A percentile compares a stretch with the other conserved stretches of the same genome.
Evolutionary conservation across 768 basidiomycete species (phyloP).

Genomic region (Russula ochroleuca): DNA sequence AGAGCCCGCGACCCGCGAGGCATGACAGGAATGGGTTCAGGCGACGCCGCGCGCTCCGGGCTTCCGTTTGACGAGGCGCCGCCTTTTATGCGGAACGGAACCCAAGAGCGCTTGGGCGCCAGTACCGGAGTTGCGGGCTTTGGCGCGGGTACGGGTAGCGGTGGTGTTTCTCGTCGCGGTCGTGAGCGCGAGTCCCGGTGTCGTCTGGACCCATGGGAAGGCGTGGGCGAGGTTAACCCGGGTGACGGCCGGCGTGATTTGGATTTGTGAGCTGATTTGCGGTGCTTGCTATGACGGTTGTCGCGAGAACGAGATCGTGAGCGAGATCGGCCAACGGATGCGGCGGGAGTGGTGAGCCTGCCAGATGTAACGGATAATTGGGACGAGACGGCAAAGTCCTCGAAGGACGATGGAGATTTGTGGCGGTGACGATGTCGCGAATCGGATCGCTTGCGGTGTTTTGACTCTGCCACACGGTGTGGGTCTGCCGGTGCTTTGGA

Average conservation of each 20-base stretch:
- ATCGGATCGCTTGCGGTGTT: conserved; percentile 3
- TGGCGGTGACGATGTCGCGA: conserved; percentile 12
- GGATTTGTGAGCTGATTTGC: conserved; percentile 15
- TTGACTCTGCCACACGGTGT: conserved; percentile 2
- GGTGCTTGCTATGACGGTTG: conserved; percentile 6
- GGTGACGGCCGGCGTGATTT: conserved; percentile 18
- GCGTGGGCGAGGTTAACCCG: conserved; percentile 24
- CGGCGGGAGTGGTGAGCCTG: conserved; percentile 24
- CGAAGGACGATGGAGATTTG: conserved; percentile 5
- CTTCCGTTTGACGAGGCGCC: conserved; percentile 12
- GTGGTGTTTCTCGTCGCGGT: conserved; percentile 4
- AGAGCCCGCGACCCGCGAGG: conserved; percentile 10
- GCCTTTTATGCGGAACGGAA: conserved; percentile 19
- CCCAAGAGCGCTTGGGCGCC: conserved; percentile 12
- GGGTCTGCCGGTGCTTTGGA: conserved; percentile 17
- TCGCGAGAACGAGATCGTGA: conserved; percentile 16
- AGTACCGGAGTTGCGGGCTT: background rate
- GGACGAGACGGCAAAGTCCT: conserved; percentile 25
- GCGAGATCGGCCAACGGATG: conserved; percentile 17
- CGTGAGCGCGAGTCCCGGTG: conserved; percentile 9
- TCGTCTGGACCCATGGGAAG: conserved; percentile 11
- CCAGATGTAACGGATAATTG: conserved; percentile 22
- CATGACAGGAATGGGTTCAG: conserved; percentile 9
- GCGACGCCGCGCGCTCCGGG: conserved; percentile 1
- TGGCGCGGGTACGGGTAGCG: conserved; percentile 13